Evolutionary conservation across 78 protist genomes (phyloP).

Genomic region (Emiliania huxleyi): DNA sequence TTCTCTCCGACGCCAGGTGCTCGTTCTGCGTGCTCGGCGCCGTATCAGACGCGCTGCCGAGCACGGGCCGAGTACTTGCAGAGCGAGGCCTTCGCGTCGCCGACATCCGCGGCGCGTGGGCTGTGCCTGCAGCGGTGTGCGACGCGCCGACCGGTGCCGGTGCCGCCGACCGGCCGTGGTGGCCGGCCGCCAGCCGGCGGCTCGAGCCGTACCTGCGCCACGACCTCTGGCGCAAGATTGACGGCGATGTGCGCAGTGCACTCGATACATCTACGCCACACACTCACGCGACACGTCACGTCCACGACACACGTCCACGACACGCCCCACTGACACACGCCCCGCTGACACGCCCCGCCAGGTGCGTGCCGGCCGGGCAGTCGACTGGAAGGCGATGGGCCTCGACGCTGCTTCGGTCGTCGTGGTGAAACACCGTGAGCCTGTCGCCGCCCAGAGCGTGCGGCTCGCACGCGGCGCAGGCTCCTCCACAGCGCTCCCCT

Average conservation of each 20-base stretch:
- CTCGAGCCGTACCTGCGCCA: not conserved
- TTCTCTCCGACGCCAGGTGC: not conserved
- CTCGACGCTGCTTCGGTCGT: not conserved
- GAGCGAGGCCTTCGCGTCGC: not conserved
- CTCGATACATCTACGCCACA: too few relatives aligned
- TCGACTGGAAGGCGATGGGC: not conserved
- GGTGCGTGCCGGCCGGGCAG: not conserved
- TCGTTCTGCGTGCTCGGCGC: not conserved
- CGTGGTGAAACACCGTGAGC: not conserved
- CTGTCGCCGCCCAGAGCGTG: not conserved
- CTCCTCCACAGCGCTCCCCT: too few relatives aligned
- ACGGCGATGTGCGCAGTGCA: too few relatives aligned
- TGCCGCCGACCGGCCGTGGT: too few relatives aligned
- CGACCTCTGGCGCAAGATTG: not conserved
- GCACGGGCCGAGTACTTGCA: not conserved
- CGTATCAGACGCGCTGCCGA: not conserved
- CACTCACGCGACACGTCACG: too few relatives aligned
- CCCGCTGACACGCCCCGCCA: too few relatives aligned
- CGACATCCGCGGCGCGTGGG: not conserved
- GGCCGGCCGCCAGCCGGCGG: not conserved
- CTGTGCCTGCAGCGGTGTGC: not conserved
- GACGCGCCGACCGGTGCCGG: too few relatives aligned
- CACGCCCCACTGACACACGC: too few relatives aligned
- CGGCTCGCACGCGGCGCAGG: not conserved
- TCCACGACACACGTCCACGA: too few relatives aligned